Evolutionary conservation across 306 rosid species (phyloP), one percentile per base, ranked within the genome.

Genomic region (Begonia loranthoides): DNA sequence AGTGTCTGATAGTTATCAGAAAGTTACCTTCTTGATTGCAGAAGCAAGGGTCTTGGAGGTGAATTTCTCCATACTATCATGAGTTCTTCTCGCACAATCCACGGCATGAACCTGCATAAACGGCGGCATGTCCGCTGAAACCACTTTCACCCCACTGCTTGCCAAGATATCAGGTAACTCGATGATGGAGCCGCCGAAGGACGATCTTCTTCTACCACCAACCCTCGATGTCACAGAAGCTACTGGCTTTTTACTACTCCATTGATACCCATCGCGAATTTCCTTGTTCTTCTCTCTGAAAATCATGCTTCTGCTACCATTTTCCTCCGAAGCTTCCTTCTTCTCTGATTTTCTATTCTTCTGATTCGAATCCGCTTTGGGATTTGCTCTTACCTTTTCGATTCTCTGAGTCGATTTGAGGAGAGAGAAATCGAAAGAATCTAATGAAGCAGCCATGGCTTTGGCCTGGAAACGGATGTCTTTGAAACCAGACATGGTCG

Each of bases 21-120:
- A 17, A 16, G 5, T 60, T 53, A 78, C 97, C 97, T 87, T 85
- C 41, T 90, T 90, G 52, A 90, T 87, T 55, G 94, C 68, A 21
- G 69, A 68, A 6, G 97, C 97, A 51, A 90, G 95, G 65, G 97
- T 72, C 58, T 76, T 90, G 38, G 95, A 85, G 21, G 97, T 78
- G 80, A 90, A 85, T 50, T 85, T 90, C 69, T 85, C 95, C 78
- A 85, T 68, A 49, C 97, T 90, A 56, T 90, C 97, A 50, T 64
- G 63, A 44, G 81, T 54, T 45, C 78, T 90, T 63, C 97, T 82
- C 5, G 97, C 97, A 65, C 55, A 78, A 61, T 85, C 90, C 14
- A 86, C 94, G 10, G 83, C 95, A 71, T 90, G 97, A 69, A 90
- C 80, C 97, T 90, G 97, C 97, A 90, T 85, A 76, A 83, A 74